A percentile compares a stretch with the other conserved stretches of the same genome.
These are phyloP conservation scores for Pleurotus cornucopiae DNA, from an alignment of 768 basidiomycete genomes.

Conservation along the genomic window DNA sequence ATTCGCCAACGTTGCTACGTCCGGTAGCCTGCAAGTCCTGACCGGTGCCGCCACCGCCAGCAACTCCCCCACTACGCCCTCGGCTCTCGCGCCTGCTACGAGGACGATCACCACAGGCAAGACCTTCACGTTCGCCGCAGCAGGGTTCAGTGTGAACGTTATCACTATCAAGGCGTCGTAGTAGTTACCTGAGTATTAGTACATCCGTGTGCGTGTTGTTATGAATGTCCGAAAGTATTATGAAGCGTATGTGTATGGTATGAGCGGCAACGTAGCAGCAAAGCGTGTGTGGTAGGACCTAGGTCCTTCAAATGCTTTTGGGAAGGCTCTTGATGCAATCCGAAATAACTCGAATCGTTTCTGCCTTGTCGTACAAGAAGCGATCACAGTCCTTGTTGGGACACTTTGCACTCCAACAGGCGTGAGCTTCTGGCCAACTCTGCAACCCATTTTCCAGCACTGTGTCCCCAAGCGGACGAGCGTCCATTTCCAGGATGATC, in stretches of 20 bases:
- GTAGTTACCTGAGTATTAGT: no score
- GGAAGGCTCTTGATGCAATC: slow-evolving; percentile 51
- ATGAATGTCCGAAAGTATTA: no score
- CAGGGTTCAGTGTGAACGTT: slow-evolving; percentile 39
- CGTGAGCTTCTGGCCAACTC: slow-evolving; percentile 55
- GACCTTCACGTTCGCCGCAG: slow-evolving; percentile 51
- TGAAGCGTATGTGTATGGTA: no score
- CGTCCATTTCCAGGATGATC: slow-evolving; percentile 55
- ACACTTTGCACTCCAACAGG: slow-evolving; percentile 60
- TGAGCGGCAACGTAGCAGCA: no score
- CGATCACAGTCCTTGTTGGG: slow-evolving; percentile 37
- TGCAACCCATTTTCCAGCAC: slow-evolving; percentile 42
- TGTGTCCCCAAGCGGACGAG: slow-evolving; percentile 55
- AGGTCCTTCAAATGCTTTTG: slow-evolving; percentile 19
- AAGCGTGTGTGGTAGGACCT: no score
- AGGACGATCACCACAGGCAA: slow-evolving; percentile 42
- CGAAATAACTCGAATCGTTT: slow-evolving; percentile 48
- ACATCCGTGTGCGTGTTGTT: no score
- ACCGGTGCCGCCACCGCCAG: slow-evolving; percentile 45
- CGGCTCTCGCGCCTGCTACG: slow-evolving; percentile 41
- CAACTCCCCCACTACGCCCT: slow-evolving; percentile 51
- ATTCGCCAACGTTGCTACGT: slow-evolving; percentile 39
- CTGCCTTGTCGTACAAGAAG: slow-evolving; percentile 51
- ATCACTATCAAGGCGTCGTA: slow-evolving; percentile 28
- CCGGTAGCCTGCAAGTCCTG: slow-evolving; percentile 45